phyloP scores from a whole-genome alignment of 805 yeast species.

The Phaffomyces antillensis region DNA sequence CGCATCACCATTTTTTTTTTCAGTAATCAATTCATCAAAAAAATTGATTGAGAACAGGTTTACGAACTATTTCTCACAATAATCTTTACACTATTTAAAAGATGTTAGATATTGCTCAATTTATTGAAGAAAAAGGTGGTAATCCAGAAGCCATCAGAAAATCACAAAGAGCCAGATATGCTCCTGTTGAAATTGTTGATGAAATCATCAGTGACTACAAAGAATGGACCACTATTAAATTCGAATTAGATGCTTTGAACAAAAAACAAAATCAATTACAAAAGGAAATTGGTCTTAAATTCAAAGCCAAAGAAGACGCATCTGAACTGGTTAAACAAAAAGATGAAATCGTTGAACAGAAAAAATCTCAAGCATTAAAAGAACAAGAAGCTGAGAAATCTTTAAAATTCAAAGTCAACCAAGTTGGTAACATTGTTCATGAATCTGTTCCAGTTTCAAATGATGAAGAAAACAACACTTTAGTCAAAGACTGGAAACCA shows the following conservation, averaged over 20 bases:
- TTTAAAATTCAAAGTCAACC: constrained; percentile 75
- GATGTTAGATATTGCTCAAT: constrained; percentile 90
- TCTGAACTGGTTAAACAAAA: constrained; percentile 73
- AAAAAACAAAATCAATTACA: constrained; percentile 84
- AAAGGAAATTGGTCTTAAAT: constrained; percentile 87
- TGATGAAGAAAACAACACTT: constrained; percentile 86
- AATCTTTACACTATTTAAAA: background rate
- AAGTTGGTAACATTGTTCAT: constrained; percentile 91
- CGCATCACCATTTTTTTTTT: no score
- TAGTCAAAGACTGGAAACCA: constrained; percentile 85
- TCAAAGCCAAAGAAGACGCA: constrained; percentile 94
- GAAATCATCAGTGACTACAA: constrained; percentile 89
- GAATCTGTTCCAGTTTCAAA: constrained; percentile 80
- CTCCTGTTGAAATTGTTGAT: constrained; percentile 88
- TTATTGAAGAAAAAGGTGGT: constrained; percentile 95
- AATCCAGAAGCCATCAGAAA: constrained; percentile 81
- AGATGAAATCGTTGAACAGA: constrained; percentile 64
- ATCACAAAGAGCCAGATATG: constrained; percentile 94
- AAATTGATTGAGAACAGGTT: no score
- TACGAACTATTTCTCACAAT: background rate
- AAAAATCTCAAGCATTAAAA: constrained; percentile 52
- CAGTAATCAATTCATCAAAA: background rate
- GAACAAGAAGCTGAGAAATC: constrained; percentile 78
- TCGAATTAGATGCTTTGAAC: constrained; percentile 85
- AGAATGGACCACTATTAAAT: constrained; percentile 85